Percentiles rank a stretch among this genome's conserved stretches.
Evolutionary conservation across 2,329 filamentous ascomycete species (phyloP).

Genomic region (Ceratocystis papillata): DNA sequence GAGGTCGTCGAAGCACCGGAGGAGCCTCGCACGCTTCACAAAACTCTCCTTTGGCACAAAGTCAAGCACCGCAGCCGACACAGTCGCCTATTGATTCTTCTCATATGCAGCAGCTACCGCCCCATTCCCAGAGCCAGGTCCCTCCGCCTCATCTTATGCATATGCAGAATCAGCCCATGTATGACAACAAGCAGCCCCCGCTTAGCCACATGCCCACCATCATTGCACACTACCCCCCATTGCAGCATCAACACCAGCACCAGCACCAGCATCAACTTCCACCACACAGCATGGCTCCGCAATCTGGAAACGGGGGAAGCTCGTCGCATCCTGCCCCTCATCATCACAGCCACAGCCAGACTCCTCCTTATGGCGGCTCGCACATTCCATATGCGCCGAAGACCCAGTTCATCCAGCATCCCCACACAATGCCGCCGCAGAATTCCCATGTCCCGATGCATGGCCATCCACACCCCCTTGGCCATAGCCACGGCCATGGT

Average conservation of each 20-base stretch:
- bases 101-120: background rate
- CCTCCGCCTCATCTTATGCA: constrained; percentile 14
- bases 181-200: constrained; percentile 20
- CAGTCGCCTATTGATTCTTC: constrained; percentile 3
- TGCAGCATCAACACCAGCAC: background rate
- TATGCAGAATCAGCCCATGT: constrained; percentile 19
- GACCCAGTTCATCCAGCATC: constrained; percentile 19
- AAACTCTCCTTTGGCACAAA: background rate
- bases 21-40: background rate
- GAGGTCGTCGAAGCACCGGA: constrained; percentile 13
- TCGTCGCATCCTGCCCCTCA: constrained; percentile 13
- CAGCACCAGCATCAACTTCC: constrained; percentile 2
- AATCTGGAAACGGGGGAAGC: background rate
- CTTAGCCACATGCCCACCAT: constrained; percentile 23
- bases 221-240: constrained; percentile 19
- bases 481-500: background rate
- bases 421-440: background rate
- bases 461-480: background rate
- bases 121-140: constrained; percentile 1
- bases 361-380: background rate
- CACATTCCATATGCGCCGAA: constrained; percentile 15
- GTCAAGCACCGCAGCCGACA: background rate
- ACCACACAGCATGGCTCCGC: background rate
- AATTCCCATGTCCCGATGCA: background rate
- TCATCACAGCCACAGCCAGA: background rate